phyloP scores from a whole-genome alignment of 1,284 basidiomycete genomes.

The Calocybe gambosa region DNA sequence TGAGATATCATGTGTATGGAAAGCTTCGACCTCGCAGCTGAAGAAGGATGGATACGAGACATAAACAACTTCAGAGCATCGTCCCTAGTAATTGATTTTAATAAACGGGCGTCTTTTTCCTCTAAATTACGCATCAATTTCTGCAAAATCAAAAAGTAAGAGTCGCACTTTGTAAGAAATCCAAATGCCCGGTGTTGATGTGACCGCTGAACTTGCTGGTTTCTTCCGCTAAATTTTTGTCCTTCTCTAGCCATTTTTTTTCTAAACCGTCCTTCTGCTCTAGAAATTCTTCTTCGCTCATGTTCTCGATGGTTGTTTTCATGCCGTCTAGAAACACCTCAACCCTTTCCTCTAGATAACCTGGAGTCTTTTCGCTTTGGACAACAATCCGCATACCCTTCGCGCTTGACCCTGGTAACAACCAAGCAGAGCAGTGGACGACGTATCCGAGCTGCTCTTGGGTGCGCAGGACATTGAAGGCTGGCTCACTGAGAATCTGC shows the following conservation, averaged over 20 bases:
- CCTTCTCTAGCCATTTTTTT: slow-evolving; percentile 52
- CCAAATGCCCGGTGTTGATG: slow-evolving; percentile 71
- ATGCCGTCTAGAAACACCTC: slow-evolving; percentile 81
- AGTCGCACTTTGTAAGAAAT: slow-evolving; percentile 53
- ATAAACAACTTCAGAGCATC: slow-evolving; percentile 79
- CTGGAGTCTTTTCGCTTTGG: slow-evolving; percentile 83
- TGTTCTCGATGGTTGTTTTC: slow-evolving; percentile 50
- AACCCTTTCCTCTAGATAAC: slow-evolving; percentile 85
- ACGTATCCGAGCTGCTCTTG: slow-evolving; percentile 97
- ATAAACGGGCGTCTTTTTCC: slow-evolving; percentile 59
- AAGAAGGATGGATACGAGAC: slow-evolving; percentile 65
- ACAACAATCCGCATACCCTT: slow-evolving; percentile 84
- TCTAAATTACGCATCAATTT: slow-evolving; percentile 30
- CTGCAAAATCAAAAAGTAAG: neutral
- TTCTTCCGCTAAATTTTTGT: slow-evolving; percentile 72
- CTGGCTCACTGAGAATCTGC: slow-evolving; percentile 83
- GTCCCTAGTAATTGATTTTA: slow-evolving; percentile 64
- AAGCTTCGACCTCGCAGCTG: slow-evolving; percentile 67
- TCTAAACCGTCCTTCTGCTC: slow-evolving; percentile 60
- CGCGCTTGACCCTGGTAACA: slow-evolving; percentile 55
- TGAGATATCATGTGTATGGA: slow-evolving; percentile 78
- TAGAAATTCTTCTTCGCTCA: slow-evolving; percentile 58
- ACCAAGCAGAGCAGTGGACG: slow-evolving; percentile 56
- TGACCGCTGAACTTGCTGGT: slow-evolving; percentile 68
- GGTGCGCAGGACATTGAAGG: slow-evolving; percentile 93